A percentile compares a stretch with the other conserved stretches of the same genome.
These are phyloP conservation scores for Nissolia schottii DNA, from an alignment of 306 rosid genomes.

Conservation along the genomic window DNA sequence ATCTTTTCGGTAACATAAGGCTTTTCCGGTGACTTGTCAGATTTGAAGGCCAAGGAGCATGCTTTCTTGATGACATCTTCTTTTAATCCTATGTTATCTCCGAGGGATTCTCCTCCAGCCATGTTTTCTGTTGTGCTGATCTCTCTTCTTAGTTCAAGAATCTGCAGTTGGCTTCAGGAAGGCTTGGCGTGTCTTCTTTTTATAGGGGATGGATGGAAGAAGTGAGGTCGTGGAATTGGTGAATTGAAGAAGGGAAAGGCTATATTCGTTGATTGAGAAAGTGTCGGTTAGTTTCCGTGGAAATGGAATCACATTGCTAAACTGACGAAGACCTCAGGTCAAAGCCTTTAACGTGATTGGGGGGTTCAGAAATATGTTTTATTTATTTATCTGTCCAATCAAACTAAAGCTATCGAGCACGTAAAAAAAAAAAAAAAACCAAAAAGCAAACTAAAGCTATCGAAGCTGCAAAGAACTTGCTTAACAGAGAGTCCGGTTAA, in stretches of 20 bases:
- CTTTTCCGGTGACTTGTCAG: slow-evolving; percentile 34
- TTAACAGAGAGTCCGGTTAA: too few species aligned
- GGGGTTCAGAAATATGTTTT: neutral
- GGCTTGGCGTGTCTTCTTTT: neutral
- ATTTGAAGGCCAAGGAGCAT: slow-evolving; percentile 30
- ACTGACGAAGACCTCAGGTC: neutral
- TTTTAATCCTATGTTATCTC: slow-evolving; percentile 25
- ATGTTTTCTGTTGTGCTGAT: too few species aligned
- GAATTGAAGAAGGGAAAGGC: neutral
- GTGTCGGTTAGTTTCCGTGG: neutral
- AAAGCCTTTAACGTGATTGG: too few species aligned
- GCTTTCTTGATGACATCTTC: slow-evolving; percentile 39
- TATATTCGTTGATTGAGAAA: neutral
- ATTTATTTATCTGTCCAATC: neutral
- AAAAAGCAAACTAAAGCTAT: too few species aligned
- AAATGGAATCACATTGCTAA: neutral
- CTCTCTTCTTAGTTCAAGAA: too few species aligned
- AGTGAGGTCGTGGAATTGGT: neutral
- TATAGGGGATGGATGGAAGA: neutral
- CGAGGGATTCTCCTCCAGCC: slow-evolving; percentile 32
- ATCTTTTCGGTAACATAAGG: slow-evolving; percentile 7
- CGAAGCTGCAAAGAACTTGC: too few species aligned
- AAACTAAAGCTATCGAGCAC: too few species aligned
- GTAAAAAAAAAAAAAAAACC: too few species aligned
- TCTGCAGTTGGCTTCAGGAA: neutral